phyloP scores from a whole-genome alignment of 805 yeast species.

The Candida takata region DNA sequence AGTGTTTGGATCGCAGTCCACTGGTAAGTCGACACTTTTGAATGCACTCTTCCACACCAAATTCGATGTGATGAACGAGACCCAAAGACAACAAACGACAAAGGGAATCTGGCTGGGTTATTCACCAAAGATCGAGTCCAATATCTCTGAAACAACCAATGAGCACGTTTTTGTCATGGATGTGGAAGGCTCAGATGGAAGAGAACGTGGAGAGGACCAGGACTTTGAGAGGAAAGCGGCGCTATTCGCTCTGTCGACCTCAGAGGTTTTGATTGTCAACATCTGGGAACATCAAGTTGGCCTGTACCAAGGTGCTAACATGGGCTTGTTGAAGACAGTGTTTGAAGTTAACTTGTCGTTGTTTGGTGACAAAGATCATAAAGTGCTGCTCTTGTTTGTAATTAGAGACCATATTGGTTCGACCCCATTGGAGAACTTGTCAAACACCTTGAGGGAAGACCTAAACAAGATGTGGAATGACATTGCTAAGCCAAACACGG shows the following conservation, averaged over 20 bases:
- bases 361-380: constrained; percentile 59
- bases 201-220: constrained; percentile 97
- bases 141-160: constrained; percentile 14
- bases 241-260: constrained; percentile 84
- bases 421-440: constrained; percentile 70
- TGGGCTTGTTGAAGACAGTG: constrained; percentile 92
- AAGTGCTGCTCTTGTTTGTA: constrained; percentile 73
- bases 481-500: constrained; percentile 64
- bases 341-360: constrained; percentile 89
- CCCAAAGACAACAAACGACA: constrained; percentile 81
- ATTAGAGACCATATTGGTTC: constrained; percentile 87
- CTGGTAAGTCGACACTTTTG: constrained; percentile 90
- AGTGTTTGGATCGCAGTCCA: constrained; percentile 95
- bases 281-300: constrained; percentile 98
- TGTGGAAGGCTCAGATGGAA: constrained; percentile 98
- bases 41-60: constrained; percentile 79
- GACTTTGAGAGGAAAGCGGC: constrained; percentile 98
- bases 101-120: constrained; percentile 76
- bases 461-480: constrained; percentile 71
- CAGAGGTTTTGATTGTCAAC: constrained; percentile 85
- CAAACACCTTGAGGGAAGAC: constrained; percentile 63
- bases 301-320: constrained; percentile 93
- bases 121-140: constrained; percentile 34
- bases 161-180: constrained; percentile 71
- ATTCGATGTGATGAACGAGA: constrained; percentile 91